Evolutionary conservation across 1,284 basidiomycete species (phyloP).

Genomic region (Tylopilus orsonianus): DNA sequence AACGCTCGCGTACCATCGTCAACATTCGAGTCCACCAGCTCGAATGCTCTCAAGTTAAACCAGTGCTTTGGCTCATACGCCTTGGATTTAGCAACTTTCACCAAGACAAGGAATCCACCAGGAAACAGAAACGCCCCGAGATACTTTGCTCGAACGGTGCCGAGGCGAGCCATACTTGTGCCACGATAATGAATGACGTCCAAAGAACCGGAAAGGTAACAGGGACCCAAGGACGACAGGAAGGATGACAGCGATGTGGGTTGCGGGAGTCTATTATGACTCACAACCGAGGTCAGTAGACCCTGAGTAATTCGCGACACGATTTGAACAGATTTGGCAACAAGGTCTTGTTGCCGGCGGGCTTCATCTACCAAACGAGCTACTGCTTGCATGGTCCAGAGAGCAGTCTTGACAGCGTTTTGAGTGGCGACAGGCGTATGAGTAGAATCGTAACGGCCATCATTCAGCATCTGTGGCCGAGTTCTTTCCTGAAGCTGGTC

Average conservation of each 20-base stretch:
- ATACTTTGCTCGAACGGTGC: slow-evolving; percentile 77
- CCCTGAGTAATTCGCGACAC: slow-evolving; percentile 58
- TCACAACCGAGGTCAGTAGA: slow-evolving; percentile 31
- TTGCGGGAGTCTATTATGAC: slow-evolving; percentile 31
- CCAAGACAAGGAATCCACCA: slow-evolving; percentile 82
- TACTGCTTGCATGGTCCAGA: slow-evolving; percentile 61
- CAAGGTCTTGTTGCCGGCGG: slow-evolving; percentile 62
- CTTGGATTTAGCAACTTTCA: slow-evolving; percentile 79
- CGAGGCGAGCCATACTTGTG: slow-evolving; percentile 36
- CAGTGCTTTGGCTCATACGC: slow-evolving; percentile 85
- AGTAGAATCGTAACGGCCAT: slow-evolving; percentile 13
- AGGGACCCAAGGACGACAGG: slow-evolving; percentile 68
- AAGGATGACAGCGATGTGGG: slow-evolving; percentile 51
- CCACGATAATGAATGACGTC: slow-evolving; percentile 76
- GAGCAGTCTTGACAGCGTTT: slow-evolving; percentile 50
- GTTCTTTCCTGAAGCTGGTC: slow-evolving; percentile 62
- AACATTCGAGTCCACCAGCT: slow-evolving; percentile 67
- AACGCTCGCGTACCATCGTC: slow-evolving; percentile 55
- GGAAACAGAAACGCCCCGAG: slow-evolving; percentile 86
- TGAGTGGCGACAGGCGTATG: slow-evolving; percentile 3
- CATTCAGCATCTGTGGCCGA: slow-evolving; percentile 29
- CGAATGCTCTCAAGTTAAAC: slow-evolving; percentile 75
- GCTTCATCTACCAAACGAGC: slow-evolving; percentile 63
- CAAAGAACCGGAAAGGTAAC: slow-evolving; percentile 76
- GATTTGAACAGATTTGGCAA: slow-evolving; percentile 69